These are phyloP conservation scores for Hypoxylon subgilvum DNA, from an alignment of 495 filamentous ascomycete genomes.

Conservation along the genomic window DNA sequence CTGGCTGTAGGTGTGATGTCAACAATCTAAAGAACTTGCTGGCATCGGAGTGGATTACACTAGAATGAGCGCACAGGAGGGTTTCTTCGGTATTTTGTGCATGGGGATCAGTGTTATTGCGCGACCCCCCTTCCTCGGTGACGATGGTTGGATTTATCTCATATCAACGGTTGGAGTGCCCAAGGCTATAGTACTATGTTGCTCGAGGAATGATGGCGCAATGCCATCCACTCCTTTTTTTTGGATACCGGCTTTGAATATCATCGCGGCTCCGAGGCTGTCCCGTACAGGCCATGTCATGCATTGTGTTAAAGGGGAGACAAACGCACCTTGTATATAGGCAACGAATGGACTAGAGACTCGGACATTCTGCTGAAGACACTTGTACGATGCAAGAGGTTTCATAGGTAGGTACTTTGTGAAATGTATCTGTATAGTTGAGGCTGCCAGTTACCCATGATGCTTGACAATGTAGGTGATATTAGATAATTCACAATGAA, in stretches of 20 bases:
- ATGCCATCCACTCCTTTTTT: constrained; percentile 36
- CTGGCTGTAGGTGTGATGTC: constrained; percentile 40
- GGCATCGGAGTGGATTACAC: not conserved
- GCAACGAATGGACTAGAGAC: constrained; percentile 3
- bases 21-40: not conserved
- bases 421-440: too few species aligned
- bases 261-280: too few species aligned
- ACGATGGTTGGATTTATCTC: constrained; percentile 3
- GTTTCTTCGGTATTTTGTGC: too few species aligned
- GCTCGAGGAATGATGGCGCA: constrained; percentile 33
- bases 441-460: too few species aligned
- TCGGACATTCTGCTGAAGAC: too few species aligned
- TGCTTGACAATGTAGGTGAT: too few species aligned
- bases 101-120: not conserved
- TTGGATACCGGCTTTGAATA: constrained; percentile 2
- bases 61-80: constrained; percentile 1
- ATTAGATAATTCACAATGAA: too few species aligned
- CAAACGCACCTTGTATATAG: constrained; percentile 16
- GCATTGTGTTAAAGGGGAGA: not conserved
- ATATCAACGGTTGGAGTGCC: not conserved
- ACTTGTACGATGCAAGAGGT: too few species aligned
- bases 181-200: not conserved
- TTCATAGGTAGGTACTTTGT: too few species aligned
- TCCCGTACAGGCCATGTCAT: too few species aligned
- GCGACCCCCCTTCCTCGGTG: not conserved